These are phyloP conservation scores for Nothophoma quercina DNA, from an alignment of 2,329 filamentous ascomycete genomes.

Conservation along the genomic window DNA sequence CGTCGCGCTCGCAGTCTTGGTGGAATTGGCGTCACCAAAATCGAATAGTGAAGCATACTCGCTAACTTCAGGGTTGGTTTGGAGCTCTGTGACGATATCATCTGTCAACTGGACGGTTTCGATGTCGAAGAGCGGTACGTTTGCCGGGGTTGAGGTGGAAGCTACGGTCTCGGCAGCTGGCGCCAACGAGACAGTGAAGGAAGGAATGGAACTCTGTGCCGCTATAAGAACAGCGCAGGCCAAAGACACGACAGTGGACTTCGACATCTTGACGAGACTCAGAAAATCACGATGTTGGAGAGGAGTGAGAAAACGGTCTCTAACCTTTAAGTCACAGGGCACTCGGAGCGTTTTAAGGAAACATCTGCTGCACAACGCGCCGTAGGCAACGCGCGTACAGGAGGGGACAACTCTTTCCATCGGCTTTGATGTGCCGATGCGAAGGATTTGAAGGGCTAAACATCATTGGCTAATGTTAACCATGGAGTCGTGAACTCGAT, in stretches of 20 bases:
- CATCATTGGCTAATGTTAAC: neutral
- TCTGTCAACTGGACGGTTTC: constrained; percentile 39
- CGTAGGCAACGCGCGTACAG: neutral
- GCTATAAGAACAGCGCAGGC: constrained; percentile 22
- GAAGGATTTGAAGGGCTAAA: constrained; percentile 11
- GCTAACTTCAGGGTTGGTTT: constrained; percentile 23
- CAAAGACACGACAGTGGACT: constrained; percentile 21
- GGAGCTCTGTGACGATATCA: constrained; percentile 28
- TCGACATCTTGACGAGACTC: constrained; percentile 22
- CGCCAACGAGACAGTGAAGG: constrained; percentile 26
- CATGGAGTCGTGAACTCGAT: neutral
- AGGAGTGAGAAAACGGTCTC: neutral
- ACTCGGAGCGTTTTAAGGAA: constrained; percentile 1
- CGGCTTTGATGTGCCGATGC: constrained; percentile 13
- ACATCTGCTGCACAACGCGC: neutral
- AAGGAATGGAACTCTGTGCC: constrained; percentile 27
- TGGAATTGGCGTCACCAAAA: constrained; percentile 41
- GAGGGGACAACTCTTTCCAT: neutral
- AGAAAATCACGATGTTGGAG: neutral
- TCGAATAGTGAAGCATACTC: constrained; percentile 42
- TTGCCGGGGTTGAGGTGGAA: constrained; percentile 27
- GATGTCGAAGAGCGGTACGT: constrained; percentile 28
- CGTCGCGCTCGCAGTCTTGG: constrained; percentile 8
- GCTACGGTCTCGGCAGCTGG: constrained; percentile 38
- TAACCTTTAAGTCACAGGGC: neutral